A percentile compares a stretch with the other conserved stretches of the same genome.
Conservation (phyloP, 108 stramenopile genomes). For the Hondaea fermentalgiana region DNA sequence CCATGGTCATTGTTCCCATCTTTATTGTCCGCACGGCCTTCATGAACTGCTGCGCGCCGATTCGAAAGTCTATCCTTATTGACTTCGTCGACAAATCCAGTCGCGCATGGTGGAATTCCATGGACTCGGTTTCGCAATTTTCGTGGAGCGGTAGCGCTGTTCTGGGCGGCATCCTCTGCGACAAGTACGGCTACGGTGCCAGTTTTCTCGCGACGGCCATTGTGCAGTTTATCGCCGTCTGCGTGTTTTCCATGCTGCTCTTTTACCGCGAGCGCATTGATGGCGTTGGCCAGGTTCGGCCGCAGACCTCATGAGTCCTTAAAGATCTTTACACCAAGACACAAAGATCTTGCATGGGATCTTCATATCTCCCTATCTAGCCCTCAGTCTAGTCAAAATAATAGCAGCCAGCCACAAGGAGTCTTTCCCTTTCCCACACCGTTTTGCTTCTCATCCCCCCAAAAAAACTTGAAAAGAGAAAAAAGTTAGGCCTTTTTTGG, state of each 20-base stretch:
- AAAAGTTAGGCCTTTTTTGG: too few relatives aligned
- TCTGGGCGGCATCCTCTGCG: not conserved
- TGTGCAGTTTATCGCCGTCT: not conserved
- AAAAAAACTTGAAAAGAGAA: too few relatives aligned
- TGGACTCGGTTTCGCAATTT: not conserved
- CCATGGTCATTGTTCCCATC: constrained; percentile 34
- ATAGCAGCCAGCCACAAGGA: too few relatives aligned
- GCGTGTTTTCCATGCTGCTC: not conserved
- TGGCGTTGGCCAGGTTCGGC: not conserved
- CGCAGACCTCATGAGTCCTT: too few relatives aligned
- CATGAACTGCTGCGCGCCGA: constrained; percentile 22
- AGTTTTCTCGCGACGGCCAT: not conserved
- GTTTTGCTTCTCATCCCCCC: too few relatives aligned
- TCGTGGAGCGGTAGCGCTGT: constrained; percentile 10
- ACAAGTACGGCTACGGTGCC: constrained; percentile 1
- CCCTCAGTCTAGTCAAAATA: too few relatives aligned
- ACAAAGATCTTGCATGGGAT: too few relatives aligned
- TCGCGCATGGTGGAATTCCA: not conserved
- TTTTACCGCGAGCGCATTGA: not conserved
- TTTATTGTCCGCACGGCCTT: constrained; percentile 22
- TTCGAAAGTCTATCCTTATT: not conserved
- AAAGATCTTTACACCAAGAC: too few relatives aligned
- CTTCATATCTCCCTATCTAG: too few relatives aligned
- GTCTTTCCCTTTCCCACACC: too few relatives aligned
- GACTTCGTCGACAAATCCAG: not conserved